Evolutionary conservation across 2,329 filamentous ascomycete species (phyloP).

Genomic region (Zymoseptoria passerinii): DNA sequence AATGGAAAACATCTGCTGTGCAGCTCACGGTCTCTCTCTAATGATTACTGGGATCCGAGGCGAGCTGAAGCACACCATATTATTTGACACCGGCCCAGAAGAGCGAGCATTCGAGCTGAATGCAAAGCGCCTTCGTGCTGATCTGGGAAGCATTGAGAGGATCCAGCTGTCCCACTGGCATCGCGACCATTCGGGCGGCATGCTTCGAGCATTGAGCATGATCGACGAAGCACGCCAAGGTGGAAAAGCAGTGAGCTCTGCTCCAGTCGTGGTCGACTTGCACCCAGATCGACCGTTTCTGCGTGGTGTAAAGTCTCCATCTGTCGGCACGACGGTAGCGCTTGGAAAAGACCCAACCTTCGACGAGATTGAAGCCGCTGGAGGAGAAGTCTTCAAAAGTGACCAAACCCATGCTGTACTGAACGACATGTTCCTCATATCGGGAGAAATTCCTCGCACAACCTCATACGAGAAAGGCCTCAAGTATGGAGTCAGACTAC

Average conservation of each 20-base stretch:
- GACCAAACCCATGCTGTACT: conserved; percentile 18
- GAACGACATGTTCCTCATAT: conserved; percentile 17
- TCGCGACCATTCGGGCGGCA: conserved; percentile 23
- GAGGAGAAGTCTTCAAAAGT: conserved; percentile 18
- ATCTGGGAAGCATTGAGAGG: conserved; percentile 15
- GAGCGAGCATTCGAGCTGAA: conserved; percentile 20
- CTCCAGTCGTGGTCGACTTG: conserved; percentile 17
- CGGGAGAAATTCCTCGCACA: conserved; percentile 22
- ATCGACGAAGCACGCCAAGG: conserved; percentile 12
- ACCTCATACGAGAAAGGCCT: conserved; percentile 22
- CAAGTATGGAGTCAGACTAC: conserved; percentile 17
- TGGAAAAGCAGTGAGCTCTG: background rate
- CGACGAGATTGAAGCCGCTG: conserved; percentile 19
- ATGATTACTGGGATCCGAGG: conserved; percentile 21
- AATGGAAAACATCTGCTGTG: conserved; percentile 25
- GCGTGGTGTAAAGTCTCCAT: conserved; percentile 17
- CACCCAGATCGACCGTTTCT: conserved; percentile 20
- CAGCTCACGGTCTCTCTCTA: conserved; percentile 23
- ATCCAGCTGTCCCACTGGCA: conserved; percentile 25
- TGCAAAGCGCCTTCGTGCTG: conserved; percentile 16
- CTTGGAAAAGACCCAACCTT: conserved; percentile 19
- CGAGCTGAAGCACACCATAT: conserved; percentile 15
- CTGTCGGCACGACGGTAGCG: conserved; percentile 4
- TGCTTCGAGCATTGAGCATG: conserved; percentile 19
- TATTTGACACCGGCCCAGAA: conserved; percentile 25